Base-by-base conservation (phyloP, 2,329 filamentous ascomycete species). In the Penicillium sp. region DNA sequence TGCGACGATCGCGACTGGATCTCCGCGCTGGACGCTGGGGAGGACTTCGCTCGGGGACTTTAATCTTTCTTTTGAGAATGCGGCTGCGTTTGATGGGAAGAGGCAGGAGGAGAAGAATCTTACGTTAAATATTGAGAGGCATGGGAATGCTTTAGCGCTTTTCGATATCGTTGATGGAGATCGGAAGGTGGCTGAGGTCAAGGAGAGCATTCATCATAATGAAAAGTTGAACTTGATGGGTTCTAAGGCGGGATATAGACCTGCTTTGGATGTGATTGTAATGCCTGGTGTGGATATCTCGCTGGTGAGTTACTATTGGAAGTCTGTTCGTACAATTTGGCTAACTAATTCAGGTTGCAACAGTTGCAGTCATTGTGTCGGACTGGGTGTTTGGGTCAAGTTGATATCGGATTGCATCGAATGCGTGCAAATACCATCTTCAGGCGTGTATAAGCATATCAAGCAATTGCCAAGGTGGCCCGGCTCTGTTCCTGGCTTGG, bases 201-300 rank as follows among this genome's bases (percentile, higher is more conserved):
- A 55, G 13, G 61, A 65, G 47, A 65, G 63, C 39, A 54, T 65
- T 32, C 48, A 39, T 5, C 57, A 63, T 45, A 65, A 64, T 53
- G 48, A 63, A 39, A 62, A 56, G 45, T 48, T 63, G 43, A 62
- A 60, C 2, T 54, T 65, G 51, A 44, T 53, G 39, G 32, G 43
- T 8, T 47, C 53, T 4, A 38, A 45, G n/a, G 31, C 41, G 27
- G 56, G 57, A 5, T 62, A 61, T 55, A 57, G 65, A 14, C 64
- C 65, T n/a, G 64, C 59, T 9, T 36, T 67, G 54, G 65, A 67
- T 54, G 45, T 67, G 5, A 49, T 59, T 39, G 47, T 67, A 34
- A 63, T 56, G 18, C 51, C 61, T 8, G 61, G 63, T 4, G 63
- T 67, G n/a, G 65, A 67, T 53, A 54, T 63, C 31, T 55, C 64